These are phyloP conservation scores for Pleurotus salmoneostramineus DNA, from an alignment of 768 basidiomycete genomes.

Conservation along the genomic window DNA sequence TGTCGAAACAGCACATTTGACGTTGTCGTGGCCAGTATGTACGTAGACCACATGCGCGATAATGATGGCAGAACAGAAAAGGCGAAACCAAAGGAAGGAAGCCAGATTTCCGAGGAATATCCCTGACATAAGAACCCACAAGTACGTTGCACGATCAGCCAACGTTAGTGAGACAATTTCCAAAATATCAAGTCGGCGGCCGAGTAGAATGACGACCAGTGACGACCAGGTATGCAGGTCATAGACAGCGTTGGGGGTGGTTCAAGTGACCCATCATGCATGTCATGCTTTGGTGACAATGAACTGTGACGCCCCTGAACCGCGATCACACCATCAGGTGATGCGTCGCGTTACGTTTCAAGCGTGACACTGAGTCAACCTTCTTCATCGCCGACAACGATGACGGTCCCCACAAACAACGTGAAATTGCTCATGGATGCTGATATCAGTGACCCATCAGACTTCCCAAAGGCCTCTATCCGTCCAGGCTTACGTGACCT, in stretches of 20 bases:
- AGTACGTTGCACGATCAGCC: background rate
- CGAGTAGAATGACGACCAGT: no score
- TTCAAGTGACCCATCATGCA: no score
- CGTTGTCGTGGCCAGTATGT: no score
- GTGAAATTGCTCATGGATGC: conserved; percentile 20
- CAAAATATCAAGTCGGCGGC: no score
- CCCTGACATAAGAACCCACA: background rate
- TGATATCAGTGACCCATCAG: conserved; percentile 59
- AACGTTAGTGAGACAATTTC: no score
- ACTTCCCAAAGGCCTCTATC: conserved; percentile 47
- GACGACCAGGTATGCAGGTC: no score
- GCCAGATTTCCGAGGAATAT: background rate
- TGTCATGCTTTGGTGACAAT: no score
- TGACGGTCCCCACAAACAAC: background rate
- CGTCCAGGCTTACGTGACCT: conserved; percentile 57
- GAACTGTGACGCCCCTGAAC: no score
- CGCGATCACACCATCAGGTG: background rate
- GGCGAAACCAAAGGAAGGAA: background rate
- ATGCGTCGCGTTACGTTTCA: conserved; percentile 6
- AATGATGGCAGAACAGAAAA: background rate
- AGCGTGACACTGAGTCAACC: background rate
- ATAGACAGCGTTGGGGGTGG: no score
- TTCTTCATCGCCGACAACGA: background rate
- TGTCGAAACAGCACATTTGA: no score
- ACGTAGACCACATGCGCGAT: no score